A percentile compares a stretch with the other conserved stretches of the same genome.
These are phyloP conservation scores for Nitzschia sp. DNA, from an alignment of 108 stramenopile genomes.

Conservation along the genomic window DNA sequence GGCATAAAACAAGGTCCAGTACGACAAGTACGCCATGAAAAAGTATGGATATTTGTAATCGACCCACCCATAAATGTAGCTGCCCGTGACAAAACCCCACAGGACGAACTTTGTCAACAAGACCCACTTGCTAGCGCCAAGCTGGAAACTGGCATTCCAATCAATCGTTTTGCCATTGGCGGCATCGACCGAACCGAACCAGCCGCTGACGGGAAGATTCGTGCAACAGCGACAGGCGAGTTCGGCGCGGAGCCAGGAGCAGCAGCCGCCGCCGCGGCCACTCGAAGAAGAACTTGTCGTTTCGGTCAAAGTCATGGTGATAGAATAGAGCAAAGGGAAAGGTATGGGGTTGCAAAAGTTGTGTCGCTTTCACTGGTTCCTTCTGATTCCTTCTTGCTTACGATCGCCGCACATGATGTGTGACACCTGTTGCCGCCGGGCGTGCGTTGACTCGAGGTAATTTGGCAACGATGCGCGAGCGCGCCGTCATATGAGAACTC, in stretches of 20 bases:
- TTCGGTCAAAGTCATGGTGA: too few relatives aligned
- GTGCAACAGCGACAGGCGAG: background rate
- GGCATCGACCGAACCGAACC: background rate
- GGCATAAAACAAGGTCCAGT: slow-evolving; percentile 1
- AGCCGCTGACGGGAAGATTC: background rate
- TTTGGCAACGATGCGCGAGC: too few relatives aligned
- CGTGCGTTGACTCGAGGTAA: too few relatives aligned
- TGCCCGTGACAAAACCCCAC: background rate
- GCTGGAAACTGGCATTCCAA: background rate
- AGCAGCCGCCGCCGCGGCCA: too few relatives aligned
- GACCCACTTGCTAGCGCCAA: background rate
- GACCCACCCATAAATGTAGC: background rate
- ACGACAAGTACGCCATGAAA: slow-evolving; percentile 3
- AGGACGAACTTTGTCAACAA: background rate
- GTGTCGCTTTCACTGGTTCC: too few relatives aligned
- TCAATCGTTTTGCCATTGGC: slow-evolving; percentile 5
- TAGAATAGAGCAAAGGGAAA: too few relatives aligned
- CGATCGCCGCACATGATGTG: too few relatives aligned
- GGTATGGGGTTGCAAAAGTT: too few relatives aligned
- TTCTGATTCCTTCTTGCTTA: too few relatives aligned
- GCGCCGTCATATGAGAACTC: too few relatives aligned
- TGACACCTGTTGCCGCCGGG: too few relatives aligned
- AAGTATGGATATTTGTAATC: background rate
- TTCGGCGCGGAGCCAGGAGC: background rate
- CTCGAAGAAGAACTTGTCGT: too few relatives aligned